Percentiles rank a stretch among this genome's conserved stretches.
phyloP scores from a whole-genome alignment of 371 early-diverging fungal genomes.

The Mucor saturninus region DNA sequence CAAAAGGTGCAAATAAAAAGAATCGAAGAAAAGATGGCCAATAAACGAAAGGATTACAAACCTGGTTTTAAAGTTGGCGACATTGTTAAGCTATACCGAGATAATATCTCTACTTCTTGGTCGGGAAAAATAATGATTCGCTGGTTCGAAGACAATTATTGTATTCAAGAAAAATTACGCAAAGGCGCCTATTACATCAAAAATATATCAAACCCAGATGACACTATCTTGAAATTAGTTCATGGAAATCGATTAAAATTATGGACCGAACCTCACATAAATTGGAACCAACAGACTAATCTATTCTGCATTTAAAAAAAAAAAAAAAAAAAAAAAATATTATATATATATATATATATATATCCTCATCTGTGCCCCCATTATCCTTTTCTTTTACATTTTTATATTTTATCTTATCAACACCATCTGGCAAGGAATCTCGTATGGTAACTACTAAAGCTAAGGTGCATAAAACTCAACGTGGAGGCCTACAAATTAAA shows the following conservation, averaged over 20 bases:
- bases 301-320: not conserved
- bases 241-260: conserved; percentile 3
- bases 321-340: too few relatives aligned
- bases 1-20: conserved; percentile 6
- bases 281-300: not conserved
- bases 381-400: too few relatives aligned
- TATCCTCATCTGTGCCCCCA: too few relatives aligned
- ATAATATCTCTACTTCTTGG: conserved; percentile 4
- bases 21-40: not conserved
- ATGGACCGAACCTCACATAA: not conserved
- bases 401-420: too few relatives aligned
- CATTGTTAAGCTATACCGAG: conserved; percentile 2
- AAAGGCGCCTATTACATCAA: conserved; percentile 6
- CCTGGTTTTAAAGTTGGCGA: conserved; percentile 1
- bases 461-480: too few relatives aligned
- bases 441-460: too few relatives aligned
- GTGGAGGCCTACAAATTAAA: too few relatives aligned
- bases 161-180: conserved; percentile 2
- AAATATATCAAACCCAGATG: conserved; percentile 2
- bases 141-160: not conserved
- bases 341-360: too few relatives aligned
- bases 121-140: conserved; percentile 1
- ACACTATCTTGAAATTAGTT: not conserved
- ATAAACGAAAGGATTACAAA: not conserved
- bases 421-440: too few relatives aligned